phyloP scores from a whole-genome alignment of 1,284 basidiomycete genomes.

The Ustilago crameri region DNA sequence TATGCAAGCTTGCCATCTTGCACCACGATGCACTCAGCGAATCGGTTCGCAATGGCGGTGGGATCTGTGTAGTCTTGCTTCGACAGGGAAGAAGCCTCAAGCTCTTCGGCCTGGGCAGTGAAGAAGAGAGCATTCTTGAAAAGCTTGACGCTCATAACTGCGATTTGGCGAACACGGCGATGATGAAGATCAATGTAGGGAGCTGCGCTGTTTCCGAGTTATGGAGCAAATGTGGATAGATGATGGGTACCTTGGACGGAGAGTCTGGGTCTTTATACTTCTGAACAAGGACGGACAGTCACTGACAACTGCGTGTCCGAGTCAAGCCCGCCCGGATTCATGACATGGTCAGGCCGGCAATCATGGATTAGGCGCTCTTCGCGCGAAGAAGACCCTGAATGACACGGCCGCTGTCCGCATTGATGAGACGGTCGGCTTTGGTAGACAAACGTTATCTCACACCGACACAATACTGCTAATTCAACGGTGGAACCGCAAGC shows the following conservation, averaged over 20 bases:
- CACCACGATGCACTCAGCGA: slow-evolving; percentile 37
- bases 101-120: slow-evolving; percentile 38
- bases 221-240: background rate
- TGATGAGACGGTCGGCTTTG: background rate
- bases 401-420: background rate
- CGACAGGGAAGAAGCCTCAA: slow-evolving; percentile 20
- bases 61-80: slow-evolving; percentile 34
- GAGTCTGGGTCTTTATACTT: background rate
- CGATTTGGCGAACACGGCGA: background rate
- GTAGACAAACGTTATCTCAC: too few species aligned
- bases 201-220: background rate
- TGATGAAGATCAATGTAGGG: background rate
- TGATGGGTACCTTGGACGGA: background rate
- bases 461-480: too few species aligned
- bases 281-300: too few species aligned
- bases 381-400: background rate
- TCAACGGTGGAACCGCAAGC: too few species aligned
- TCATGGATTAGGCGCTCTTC: slow-evolving; percentile 11
- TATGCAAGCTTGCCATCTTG: slow-evolving; percentile 31
- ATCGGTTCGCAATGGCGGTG: slow-evolving; percentile 13
- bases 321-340: too few species aligned
- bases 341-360: too few species aligned
- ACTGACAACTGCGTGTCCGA: too few species aligned
- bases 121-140: slow-evolving; percentile 48
- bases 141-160: slow-evolving; percentile 22